Evolutionary conservation across 345 rosid species (phyloP).

Genomic region (Brassica carinata): DNA sequence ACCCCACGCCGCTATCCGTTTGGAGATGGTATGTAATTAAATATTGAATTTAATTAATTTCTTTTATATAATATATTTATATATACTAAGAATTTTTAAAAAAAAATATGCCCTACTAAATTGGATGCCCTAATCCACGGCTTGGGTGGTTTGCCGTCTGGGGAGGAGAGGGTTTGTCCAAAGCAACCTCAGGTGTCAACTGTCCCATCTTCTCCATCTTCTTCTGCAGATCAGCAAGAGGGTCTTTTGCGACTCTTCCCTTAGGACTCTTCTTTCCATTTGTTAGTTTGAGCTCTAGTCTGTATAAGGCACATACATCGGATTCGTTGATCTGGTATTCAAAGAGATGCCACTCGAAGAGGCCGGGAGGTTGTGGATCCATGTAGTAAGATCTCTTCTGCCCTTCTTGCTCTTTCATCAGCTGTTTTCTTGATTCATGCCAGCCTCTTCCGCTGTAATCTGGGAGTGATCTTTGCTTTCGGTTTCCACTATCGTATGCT

Average conservation of each 20-base stretch:
- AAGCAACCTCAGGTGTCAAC: conserved; percentile 61
- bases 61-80: no score
- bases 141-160: no score
- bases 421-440: conserved; percentile 91
- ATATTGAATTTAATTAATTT: no score
- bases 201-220: conserved; percentile 88
- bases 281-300: no score
- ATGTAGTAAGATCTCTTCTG: conserved; percentile 86
- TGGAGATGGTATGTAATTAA: no score
- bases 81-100: no score
- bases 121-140: no score
- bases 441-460: conserved; percentile 86
- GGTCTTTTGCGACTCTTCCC: conserved; percentile 57
- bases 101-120: no score
- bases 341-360: no score
- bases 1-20: no score
- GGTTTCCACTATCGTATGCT: conserved; percentile 86
- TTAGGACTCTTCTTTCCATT: conserved; percentile 57
- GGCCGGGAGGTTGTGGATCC: conserved; percentile 84
- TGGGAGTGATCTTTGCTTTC: conserved; percentile 92
- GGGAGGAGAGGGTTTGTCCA: conserved; percentile 45
- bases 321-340: no score
- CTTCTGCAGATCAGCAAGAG: conserved; percentile 77
- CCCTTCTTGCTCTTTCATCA: conserved; percentile 75
- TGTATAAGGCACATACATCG: no score